A percentile compares a stretch with the other conserved stretches of the same genome.
phyloP scores from a whole-genome alignment of 23 red algal genomes.

The Gracilaria gracilis region DNA sequence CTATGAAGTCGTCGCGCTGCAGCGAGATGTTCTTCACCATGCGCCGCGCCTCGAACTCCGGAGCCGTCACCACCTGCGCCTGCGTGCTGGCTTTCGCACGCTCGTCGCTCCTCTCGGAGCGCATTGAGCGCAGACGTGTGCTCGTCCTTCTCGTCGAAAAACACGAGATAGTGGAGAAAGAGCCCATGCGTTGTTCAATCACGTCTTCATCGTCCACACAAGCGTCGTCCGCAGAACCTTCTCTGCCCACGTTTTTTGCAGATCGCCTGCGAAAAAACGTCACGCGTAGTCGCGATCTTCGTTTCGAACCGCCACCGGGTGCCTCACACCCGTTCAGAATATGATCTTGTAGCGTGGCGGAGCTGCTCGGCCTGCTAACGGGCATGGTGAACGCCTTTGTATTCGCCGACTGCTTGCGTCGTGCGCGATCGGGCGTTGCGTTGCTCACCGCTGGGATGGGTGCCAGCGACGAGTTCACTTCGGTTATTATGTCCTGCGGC shows the following conservation, averaged over 20 bases:
- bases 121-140: neutral
- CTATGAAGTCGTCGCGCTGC: conserved; percentile 61
- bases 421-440: conserved; percentile 2
- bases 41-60: conserved; percentile 27
- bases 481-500: neutral
- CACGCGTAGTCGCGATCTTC: neutral
- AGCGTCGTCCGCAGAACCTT: neutral
- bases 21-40: conserved; percentile 67
- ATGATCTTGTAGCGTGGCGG: neutral
- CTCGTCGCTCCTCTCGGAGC: neutral
- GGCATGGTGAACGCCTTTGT: neutral
- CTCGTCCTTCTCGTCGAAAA: neutral
- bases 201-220: conserved; percentile 15
- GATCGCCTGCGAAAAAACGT: neutral
- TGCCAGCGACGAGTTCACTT: neutral
- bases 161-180: conserved; percentile 11
- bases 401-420: neutral
- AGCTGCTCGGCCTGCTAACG: neutral
- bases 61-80: conserved; percentile 41
- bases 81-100: neutral
- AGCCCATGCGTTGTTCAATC: conserved; percentile 5
- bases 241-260: neutral
- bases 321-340: neutral
- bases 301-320: neutral
- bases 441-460: neutral